Evolutionary conservation across 345 rosid genomes (phyloP), one percentile per base, ranked within the genome.

Genomic region (Eucalyptus fibrosa): DNA sequence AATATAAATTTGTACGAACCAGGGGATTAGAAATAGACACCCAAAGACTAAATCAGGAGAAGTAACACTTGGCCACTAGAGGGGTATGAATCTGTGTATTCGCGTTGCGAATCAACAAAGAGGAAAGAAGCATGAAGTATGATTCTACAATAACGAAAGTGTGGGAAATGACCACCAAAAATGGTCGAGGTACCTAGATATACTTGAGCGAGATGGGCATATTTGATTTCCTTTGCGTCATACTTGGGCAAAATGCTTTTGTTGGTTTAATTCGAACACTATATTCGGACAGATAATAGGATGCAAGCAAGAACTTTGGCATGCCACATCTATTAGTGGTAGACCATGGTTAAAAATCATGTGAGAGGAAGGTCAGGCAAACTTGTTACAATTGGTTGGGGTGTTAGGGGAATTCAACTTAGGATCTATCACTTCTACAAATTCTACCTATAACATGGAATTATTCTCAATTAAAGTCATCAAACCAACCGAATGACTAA

Each of bases 401-500:
- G 7, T 2, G 15, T 72, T 13, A 5, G 26, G 14, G 8, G 8
- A 72, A 72, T 72, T 72, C 26, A 72, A 4, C 15, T 37, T 9
- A 72, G 24, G 45, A 5, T 2, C 15, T 21, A 3, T 72, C 26
- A 21, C 26, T 72, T 72, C 2, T 37, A 5, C 28, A 37, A 37
- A 72, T 72, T 24, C 8, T 12, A 37, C 28, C 14, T 3, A 10
- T 11, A 0, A 24, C 28, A 10, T 19, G 8, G 1, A 40, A 72
- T 12, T 72, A 19, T 5, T 72, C 28, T 37, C 2, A 11, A 0
- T 69, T 4, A 69, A 32, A 19, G 8, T 4, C 45, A 21, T 15
- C 4, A 4, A 1, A 19, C 45, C 14, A 1, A 72, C 8, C 24
- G 17, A 32, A 9, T 0, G 28, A 2, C 44, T 11, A 4, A 37